Evolutionary conservation across 306 rosid species (phyloP), one percentile per base, ranked within the genome.

Genomic region (Medicago arabica): DNA sequence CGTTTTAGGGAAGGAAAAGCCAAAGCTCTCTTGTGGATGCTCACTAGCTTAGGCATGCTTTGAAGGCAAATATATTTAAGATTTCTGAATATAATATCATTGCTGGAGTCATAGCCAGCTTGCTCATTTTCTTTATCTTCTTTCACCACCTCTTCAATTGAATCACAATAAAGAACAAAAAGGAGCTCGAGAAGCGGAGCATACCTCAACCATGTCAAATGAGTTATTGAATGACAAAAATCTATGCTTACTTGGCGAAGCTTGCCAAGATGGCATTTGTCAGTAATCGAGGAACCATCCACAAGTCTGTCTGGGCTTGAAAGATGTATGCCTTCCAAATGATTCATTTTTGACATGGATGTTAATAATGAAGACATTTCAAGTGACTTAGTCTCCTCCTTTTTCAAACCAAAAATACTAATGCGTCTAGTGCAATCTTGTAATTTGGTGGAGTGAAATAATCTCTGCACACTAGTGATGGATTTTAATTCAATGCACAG

Each of bases 161-260:
- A 74, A n/a, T 0, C 0, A 34, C 67, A 74, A 1, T 0, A 0
- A 0, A 0, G 0, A 47, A 80, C 59, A 7, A 0, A 0, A 50
- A 81, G 44, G 8, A 0, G 0, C 53, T 43, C 44, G 13, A 81
- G 74, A 18, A 25, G 18, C 0, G 69, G 66, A 49, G 80, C 80
- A 70, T 70, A 34, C 77, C 0, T 69, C 9, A 81, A 59, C 78
- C 81, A 81, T 25, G 85, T 59, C 71, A 80, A 49, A 60, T 78
- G 63, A 38, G 46, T 36, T 36, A 80, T 58, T 63, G 58, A 21
- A 40, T 4, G 0, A 44, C 78, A 72, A 9, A 0, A 0, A 1
- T 0, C 0, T 6, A 71, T 21, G 9, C 0, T 0, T 11, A 72
- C 28, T 18, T 0, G 1, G 3, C 62, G 66, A 78, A 61, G 77